Conservation (phyloP, 768 basidiomycete species). For the Mycena rebaudengoi region DNA sequence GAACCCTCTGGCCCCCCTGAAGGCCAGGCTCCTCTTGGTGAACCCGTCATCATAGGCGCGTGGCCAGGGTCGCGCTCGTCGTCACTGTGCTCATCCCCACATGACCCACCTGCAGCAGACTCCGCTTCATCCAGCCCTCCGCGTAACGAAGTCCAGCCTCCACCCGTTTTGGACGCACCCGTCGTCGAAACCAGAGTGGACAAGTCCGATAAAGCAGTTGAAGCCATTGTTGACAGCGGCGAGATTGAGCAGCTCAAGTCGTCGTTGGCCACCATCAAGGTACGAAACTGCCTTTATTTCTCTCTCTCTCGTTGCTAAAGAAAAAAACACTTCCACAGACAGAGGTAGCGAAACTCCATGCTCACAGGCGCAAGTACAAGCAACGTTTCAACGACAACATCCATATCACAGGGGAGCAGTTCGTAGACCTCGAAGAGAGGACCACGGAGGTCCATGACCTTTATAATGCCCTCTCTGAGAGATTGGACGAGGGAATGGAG, state of each 20-base stretch:
- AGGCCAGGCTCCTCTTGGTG: constrained; percentile 26
- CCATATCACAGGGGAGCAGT: constrained; percentile 47
- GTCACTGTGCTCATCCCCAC: constrained; percentile 34
- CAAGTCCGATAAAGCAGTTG: background rate
- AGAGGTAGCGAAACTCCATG: constrained; percentile 49
- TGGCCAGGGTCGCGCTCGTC: constrained; percentile 50
- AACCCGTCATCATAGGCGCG: constrained; percentile 52
- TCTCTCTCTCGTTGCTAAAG: background rate
- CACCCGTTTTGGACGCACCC: background rate
- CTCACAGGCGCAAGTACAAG: constrained; percentile 50
- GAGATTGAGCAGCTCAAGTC: constrained; percentile 20
- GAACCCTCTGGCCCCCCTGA: constrained; percentile 19
- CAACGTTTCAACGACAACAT: constrained; percentile 51
- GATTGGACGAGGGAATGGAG: constrained; percentile 43
- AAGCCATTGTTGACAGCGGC: constrained; percentile 6
- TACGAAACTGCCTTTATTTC: constrained; percentile 10
- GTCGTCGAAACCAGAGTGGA: background rate
- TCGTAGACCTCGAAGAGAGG: constrained; percentile 50
- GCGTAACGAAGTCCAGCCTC: constrained; percentile 17
- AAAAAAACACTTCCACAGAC: constrained; percentile 34
- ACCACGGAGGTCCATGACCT: constrained; percentile 48
- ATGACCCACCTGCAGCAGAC: constrained; percentile 14
- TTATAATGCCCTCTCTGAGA: constrained; percentile 44
- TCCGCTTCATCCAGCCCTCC: constrained; percentile 24
- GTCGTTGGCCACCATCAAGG: constrained; percentile 25